Percentiles rank a stretch among this genome's conserved stretches.
Conservation (phyloP, 495 filamentous ascomycete species). For the Podospora sp. region DNA sequence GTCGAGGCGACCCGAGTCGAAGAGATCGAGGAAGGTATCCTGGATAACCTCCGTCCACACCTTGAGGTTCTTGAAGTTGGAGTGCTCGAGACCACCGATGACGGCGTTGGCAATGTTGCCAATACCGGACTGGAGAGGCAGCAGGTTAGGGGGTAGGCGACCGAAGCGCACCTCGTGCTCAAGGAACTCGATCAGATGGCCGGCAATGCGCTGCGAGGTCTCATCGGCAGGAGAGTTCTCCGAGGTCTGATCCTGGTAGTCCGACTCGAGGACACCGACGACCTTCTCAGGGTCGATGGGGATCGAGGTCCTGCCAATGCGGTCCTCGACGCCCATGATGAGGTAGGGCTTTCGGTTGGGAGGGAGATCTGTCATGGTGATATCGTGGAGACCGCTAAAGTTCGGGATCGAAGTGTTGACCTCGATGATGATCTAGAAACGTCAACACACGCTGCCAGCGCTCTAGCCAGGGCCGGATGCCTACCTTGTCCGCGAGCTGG, state of each 20-base stretch:
- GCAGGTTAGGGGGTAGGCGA: conserved; percentile 73
- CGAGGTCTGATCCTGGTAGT: conserved; percentile 80
- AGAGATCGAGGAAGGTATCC: conserved; percentile 91
- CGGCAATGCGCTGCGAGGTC: conserved; percentile 69
- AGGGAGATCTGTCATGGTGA: conserved; percentile 82
- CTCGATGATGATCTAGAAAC: conserved; percentile 74
- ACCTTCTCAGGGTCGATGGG: conserved; percentile 90
- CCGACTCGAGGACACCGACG: conserved; percentile 80
- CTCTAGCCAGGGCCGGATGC: conserved; percentile 1
- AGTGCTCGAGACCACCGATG: conserved; percentile 78
- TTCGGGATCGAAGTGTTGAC: conserved; percentile 86
- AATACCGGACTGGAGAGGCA: conserved; percentile 87
- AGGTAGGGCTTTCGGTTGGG: conserved; percentile 83
- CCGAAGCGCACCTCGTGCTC: conserved; percentile 76
- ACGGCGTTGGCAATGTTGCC: conserved; percentile 96
- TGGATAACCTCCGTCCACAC: conserved; percentile 96
- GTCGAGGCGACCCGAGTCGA: conserved; percentile 86
- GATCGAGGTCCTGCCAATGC: conserved; percentile 81
- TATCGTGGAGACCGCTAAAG: conserved; percentile 89
- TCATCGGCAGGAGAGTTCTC: conserved; percentile 78
- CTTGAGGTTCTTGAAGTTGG: conserved; percentile 83
- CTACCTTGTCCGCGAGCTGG: conserved; percentile 81
- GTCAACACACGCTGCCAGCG: conserved; percentile 14
- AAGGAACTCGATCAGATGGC: conserved; percentile 84
- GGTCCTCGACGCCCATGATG: conserved; percentile 75